Conservation (phyloP, 345 rosid species). For the Salix dunnii region DNA sequence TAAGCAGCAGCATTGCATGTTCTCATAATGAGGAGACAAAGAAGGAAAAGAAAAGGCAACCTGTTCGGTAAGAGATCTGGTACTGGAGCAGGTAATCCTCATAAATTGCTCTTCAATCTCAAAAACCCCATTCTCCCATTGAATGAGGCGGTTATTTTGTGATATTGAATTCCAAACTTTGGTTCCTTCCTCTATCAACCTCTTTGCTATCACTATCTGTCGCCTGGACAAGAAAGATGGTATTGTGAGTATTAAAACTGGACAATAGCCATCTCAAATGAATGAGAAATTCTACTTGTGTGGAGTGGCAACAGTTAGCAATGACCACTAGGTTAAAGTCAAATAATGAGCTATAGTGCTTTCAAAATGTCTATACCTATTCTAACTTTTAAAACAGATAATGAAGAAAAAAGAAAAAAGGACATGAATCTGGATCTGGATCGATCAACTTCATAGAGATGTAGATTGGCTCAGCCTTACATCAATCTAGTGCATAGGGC, state of each 20-base stretch:
- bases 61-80: conserved; percentile 75
- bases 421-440: not conserved
- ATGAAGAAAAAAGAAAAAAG: not conserved
- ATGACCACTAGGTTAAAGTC: conserved; percentile 1
- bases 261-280: not conserved
- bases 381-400: conserved; percentile 1
- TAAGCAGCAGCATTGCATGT: not conserved
- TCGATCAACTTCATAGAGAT: not conserved
- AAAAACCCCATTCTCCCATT: conserved; percentile 64
- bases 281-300: not conserved
- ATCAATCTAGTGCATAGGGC: not conserved
- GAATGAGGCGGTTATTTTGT: conserved; percentile 56
- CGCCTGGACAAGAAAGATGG: conserved; percentile 39
- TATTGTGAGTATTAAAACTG: not conserved
- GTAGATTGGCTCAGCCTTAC: not conserved
- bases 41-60: conserved; percentile 31
- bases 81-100: conserved; percentile 70
- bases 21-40: not conserved
- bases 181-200: conserved; percentile 87
- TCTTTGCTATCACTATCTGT: conserved; percentile 69
- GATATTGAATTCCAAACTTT: conserved; percentile 73
- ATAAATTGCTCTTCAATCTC: conserved; percentile 83
- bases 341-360: conserved; percentile 1
- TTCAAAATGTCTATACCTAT: not conserved
- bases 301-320: not conserved